These are phyloP conservation scores for Pleurotus tuber-regium DNA, from an alignment of 768 basidiomycete species.

Conservation along the genomic window DNA sequence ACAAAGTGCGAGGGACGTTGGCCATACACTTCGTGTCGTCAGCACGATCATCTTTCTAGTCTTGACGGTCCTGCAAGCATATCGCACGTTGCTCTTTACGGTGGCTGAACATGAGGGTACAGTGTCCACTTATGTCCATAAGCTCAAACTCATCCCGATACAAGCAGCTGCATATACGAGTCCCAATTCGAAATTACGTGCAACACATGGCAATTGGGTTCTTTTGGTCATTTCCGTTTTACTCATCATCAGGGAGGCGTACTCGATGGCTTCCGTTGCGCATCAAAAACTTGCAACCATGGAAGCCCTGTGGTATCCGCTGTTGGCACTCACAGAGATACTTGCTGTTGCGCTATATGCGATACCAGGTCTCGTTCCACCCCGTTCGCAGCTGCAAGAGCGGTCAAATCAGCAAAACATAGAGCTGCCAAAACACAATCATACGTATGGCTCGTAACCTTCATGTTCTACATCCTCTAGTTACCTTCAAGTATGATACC, in stretches of 20 bases:
- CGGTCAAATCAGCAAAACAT: neutral
- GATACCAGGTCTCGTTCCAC: slow-evolving; percentile 32
- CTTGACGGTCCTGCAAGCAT: slow-evolving; percentile 30
- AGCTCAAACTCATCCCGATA: slow-evolving; percentile 5
- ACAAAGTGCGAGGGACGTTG: slow-evolving; percentile 14
- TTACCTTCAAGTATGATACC: no score
- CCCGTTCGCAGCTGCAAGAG: slow-evolving; percentile 22
- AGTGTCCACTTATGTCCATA: slow-evolving; percentile 7
- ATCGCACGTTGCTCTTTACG: slow-evolving; percentile 25
- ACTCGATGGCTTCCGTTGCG: slow-evolving; percentile 29
- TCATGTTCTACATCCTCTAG: no score
- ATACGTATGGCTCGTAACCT: no score
- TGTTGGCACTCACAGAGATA: slow-evolving; percentile 37
- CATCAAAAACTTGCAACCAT: slow-evolving; percentile 23
- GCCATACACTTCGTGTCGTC: slow-evolving; percentile 26
- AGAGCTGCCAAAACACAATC: neutral
- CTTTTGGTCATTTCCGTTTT: slow-evolving; percentile 31
- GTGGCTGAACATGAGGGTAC: slow-evolving; percentile 19
- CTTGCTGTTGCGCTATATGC: slow-evolving; percentile 33
- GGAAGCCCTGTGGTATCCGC: slow-evolving; percentile 41
- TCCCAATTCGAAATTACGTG: slow-evolving; percentile 17
- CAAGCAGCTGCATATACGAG: neutral
- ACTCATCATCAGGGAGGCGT: slow-evolving; percentile 37
- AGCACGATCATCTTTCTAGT: slow-evolving; percentile 36
- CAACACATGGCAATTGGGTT: slow-evolving; percentile 27